Evolutionary conservation across 2,329 filamentous ascomycete genomes (phyloP).

Genomic region (Venturia oleaginea): DNA sequence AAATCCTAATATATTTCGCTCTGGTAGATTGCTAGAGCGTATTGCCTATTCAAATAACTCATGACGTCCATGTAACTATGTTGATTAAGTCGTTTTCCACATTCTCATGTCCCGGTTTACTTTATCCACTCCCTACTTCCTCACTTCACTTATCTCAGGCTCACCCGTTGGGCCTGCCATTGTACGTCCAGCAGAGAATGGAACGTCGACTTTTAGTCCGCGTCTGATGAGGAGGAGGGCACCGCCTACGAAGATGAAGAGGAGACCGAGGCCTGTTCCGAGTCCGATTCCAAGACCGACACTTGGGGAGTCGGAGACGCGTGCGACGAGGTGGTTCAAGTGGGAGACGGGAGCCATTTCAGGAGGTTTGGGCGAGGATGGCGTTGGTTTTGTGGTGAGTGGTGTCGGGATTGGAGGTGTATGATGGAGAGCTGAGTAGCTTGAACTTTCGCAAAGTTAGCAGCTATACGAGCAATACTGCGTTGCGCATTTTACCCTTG

Average conservation of each 20-base stretch:
- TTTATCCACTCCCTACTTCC: slow-evolving; percentile 20
- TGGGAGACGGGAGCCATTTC: not conserved
- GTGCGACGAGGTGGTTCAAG: not conserved
- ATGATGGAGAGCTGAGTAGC: too few relatives aligned
- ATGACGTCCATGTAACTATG: too few relatives aligned
- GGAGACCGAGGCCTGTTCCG: not conserved
- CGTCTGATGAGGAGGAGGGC: not conserved
- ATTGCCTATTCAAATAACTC: too few relatives aligned
- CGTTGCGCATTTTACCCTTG: not conserved
- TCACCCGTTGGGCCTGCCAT: not conserved
- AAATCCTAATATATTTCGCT: too few relatives aligned
- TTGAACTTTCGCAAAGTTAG: not conserved
- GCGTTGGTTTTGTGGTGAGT: not conserved
- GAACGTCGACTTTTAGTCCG: not conserved
- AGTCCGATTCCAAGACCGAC: not conserved
- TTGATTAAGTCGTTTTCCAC: too few relatives aligned
- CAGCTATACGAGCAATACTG: not conserved
- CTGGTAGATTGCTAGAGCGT: too few relatives aligned
- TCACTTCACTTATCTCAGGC: not conserved
- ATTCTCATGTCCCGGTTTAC: too few relatives aligned
- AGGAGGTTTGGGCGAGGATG: not conserved
- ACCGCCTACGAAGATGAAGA: not conserved
- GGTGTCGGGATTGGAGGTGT: too few relatives aligned
- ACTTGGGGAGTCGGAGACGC: not conserved
- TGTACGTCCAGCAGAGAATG: not conserved